Conservation (phyloP, 371 early-diverging fungal genomes). For the Haplosporangium sp. region DNA sequence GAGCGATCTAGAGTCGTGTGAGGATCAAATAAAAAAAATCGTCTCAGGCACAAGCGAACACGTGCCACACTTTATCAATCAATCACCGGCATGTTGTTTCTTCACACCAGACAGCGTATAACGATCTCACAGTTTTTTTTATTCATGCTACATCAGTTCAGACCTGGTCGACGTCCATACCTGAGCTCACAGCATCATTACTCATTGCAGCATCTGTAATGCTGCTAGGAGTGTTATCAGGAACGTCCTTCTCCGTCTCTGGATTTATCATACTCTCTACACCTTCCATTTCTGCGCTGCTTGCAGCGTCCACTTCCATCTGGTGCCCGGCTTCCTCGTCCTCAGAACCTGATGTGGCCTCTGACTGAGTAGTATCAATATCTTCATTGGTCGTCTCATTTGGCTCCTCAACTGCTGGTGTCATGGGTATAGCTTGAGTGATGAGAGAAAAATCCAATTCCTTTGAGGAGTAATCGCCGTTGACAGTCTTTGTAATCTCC, state of each 20-base stretch:
- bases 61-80: not conserved
- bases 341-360: not conserved
- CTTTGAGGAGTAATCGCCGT: slow-evolving; percentile 30
- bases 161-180: slow-evolving; percentile 19
- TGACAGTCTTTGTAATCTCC: not conserved
- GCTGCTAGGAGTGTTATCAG: too few species aligned
- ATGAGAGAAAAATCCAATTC: slow-evolving; percentile 23
- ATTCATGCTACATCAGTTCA: not conserved
- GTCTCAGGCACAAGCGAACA: not conserved
- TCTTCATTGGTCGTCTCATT: not conserved
- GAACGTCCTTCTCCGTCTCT: too few species aligned
- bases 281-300: too few species aligned
- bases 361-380: not conserved
- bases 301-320: too few species aligned
- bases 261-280: too few species aligned
- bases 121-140: not conserved
- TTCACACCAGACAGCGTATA: too few species aligned
- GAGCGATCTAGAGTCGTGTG: not conserved
- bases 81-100: not conserved
- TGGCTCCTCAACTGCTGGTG: not conserved
- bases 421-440: slow-evolving; percentile 1
- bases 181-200: not conserved
- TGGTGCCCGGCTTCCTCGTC: too few species aligned
- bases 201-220: too few species aligned
- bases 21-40: not conserved